These are phyloP conservation scores for Cystobasidium tubakii DNA, from an alignment of 768 basidiomycete genomes.

Conservation along the genomic window DNA sequence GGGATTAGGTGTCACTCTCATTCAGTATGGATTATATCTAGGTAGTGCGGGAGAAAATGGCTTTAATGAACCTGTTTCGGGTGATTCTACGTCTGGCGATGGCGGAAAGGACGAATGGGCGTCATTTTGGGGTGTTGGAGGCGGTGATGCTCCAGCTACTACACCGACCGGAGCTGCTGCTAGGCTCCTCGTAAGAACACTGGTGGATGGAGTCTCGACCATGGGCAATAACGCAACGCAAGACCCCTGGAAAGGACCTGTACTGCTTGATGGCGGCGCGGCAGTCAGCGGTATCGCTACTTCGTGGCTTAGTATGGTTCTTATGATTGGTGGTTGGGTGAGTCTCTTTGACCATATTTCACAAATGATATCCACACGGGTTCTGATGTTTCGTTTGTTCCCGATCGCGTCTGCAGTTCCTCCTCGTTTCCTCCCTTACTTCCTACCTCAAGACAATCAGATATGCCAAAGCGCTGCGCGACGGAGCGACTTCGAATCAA, in stretches of 20 bases:
- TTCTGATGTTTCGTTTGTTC: background rate
- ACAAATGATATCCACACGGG: background rate
- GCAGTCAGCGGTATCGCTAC: constrained; percentile 15
- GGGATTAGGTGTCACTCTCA: constrained; percentile 88
- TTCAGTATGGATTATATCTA: constrained; percentile 66
- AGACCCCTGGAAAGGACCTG: constrained; percentile 8
- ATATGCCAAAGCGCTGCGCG: constrained; percentile 33
- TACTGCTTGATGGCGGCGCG: background rate
- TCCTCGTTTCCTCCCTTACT: constrained; percentile 25
- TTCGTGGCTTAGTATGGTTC: constrained; percentile 27
- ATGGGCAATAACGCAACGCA: background rate
- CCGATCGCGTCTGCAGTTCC: too few species aligned
- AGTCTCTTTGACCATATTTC: background rate
- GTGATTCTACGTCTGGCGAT: background rate
- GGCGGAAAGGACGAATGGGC: constrained; percentile 32
- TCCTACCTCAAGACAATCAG: constrained; percentile 24
- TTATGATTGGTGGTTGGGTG: constrained; percentile 36
- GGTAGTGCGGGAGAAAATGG: constrained; percentile 36
- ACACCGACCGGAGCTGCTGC: constrained; percentile 14
- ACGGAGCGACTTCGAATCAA: constrained; percentile 9
- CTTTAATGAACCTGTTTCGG: background rate
- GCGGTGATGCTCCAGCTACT: constrained; percentile 3
- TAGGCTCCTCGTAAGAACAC: background rate
- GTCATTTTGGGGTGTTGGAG: constrained; percentile 16
- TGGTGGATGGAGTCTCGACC: background rate